Conservation (phyloP, 2,329 filamentous ascomycete species). For the Tolypocladium sp. region DNA sequence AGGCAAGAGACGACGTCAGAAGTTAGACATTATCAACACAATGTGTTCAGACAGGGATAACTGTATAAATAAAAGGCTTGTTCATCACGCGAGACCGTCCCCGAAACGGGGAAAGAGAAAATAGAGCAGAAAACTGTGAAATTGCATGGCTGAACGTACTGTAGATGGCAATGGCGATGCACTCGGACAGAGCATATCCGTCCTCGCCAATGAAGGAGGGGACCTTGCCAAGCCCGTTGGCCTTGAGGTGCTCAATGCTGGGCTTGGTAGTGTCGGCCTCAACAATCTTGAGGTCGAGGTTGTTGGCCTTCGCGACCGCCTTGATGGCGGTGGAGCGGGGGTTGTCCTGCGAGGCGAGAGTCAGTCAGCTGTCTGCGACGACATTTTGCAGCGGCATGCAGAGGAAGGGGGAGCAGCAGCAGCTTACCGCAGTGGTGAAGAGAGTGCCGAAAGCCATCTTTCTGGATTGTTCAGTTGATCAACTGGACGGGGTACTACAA, state of each 20-base stretch:
- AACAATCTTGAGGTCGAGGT: slow-evolving; percentile 82
- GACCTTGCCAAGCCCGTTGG: slow-evolving; percentile 83
- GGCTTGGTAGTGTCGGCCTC: slow-evolving; percentile 58
- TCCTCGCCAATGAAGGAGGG: slow-evolving; percentile 89
- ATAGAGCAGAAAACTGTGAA: not conserved
- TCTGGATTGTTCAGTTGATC: slow-evolving; percentile 21
- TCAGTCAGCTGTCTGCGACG: slow-evolving; percentile 12
- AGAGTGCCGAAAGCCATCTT: slow-evolving; percentile 97
- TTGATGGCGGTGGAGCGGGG: slow-evolving; percentile 80
- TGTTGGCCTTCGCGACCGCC: slow-evolving; percentile 95
- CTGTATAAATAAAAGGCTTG: slow-evolving; percentile 64
- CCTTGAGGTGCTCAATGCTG: slow-evolving; percentile 69
- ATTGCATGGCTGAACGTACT: slow-evolving; percentile 48
- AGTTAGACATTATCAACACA: slow-evolving; percentile 88
- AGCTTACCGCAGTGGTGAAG: slow-evolving; percentile 71
- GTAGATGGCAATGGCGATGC: slow-evolving; percentile 94
- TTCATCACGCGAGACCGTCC: slow-evolving; percentile 51
- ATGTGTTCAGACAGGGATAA: slow-evolving; percentile 98
- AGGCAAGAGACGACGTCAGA: slow-evolving; percentile 43
- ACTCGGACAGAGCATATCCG: slow-evolving; percentile 82
- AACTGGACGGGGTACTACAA: slow-evolving; percentile 4
- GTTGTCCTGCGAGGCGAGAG: slow-evolving; percentile 56
- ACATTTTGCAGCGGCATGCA: slow-evolving; percentile 5
- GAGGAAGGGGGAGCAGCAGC: not conserved
- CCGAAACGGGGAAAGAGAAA: not conserved